phyloP scores from a whole-genome alignment of 805 yeast genomes.

The Babjeviella inositovora region DNA sequence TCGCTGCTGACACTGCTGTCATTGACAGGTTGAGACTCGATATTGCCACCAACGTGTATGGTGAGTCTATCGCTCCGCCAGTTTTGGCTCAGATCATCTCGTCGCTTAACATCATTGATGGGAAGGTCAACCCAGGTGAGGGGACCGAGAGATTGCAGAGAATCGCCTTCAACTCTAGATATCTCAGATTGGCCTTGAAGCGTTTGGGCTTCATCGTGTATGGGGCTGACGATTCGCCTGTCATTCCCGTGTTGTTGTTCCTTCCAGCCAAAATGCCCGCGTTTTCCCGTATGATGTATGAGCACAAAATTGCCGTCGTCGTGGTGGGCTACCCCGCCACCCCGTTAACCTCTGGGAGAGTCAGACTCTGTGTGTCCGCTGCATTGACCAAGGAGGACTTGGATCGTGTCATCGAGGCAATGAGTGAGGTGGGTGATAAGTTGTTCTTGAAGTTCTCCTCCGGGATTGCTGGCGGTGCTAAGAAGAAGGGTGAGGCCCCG shows the following conservation, averaged over 20 bases:
- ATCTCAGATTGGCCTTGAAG: slow-evolving; percentile 78
- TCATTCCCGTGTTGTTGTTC: slow-evolving; percentile 74
- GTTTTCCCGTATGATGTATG: slow-evolving; percentile 67
- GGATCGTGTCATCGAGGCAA: slow-evolving; percentile 57
- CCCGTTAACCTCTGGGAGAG: slow-evolving; percentile 77
- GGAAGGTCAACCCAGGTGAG: slow-evolving; percentile 81
- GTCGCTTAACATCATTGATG: slow-evolving; percentile 64
- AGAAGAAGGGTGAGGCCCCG: slow-evolving; percentile 35
- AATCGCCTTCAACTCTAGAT: slow-evolving; percentile 91
- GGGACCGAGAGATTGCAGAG: slow-evolving; percentile 84
- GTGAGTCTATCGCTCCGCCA: slow-evolving; percentile 85
- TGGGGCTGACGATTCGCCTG: slow-evolving; percentile 96
- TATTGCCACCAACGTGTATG: slow-evolving; percentile 57
- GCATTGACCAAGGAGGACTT: slow-evolving; percentile 90
- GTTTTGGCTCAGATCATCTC: slow-evolving; percentile 79
- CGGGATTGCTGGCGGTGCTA: slow-evolving; percentile 62
- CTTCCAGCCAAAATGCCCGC: slow-evolving; percentile 94
- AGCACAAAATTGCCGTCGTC: slow-evolving; percentile 79
- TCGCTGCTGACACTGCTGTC: slow-evolving; percentile 58
- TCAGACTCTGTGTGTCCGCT: slow-evolving; percentile 83
- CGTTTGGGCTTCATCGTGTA: slow-evolving; percentile 86
- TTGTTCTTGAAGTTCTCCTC: slow-evolving; percentile 63
- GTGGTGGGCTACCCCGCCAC: slow-evolving; percentile 98
- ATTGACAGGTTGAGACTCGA: slow-evolving; percentile 64
- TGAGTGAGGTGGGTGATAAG: slow-evolving; percentile 67